phyloP scores from a whole-genome alignment of 306 rosid genomes.

The Alnus rubra region DNA sequence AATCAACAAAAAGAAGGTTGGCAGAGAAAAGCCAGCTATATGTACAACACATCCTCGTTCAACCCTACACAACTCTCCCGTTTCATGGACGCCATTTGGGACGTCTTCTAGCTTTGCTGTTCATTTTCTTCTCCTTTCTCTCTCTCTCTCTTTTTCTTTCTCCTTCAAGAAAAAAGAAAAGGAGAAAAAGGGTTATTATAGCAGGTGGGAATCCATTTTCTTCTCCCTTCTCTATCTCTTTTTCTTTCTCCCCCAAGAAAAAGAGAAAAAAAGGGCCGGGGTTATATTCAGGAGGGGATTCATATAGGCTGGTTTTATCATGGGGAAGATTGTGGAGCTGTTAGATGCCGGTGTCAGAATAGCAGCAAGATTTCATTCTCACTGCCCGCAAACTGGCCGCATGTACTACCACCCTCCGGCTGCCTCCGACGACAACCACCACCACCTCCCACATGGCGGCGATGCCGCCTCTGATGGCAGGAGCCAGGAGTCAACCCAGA shows the following conservation, averaged over 20 bases:
- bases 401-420: slow-evolving; percentile 58
- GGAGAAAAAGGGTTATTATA: neutral
- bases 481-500: slow-evolving; percentile 19
- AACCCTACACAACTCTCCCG: too few relatives aligned
- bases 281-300: too few relatives aligned
- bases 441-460: neutral
- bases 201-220: neutral
- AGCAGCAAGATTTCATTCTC: slow-evolving; percentile 56
- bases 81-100: slow-evolving; percentile 3
- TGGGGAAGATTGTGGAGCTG: slow-evolving; percentile 50
- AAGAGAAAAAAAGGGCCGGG: neutral
- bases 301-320: neutral
- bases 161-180: neutral
- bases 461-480: slow-evolving; percentile 3
- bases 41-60: neutral
- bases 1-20: too few relatives aligned
- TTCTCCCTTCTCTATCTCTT: neutral
- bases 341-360: slow-evolving; percentile 56
- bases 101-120: neutral
- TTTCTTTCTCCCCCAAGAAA: neutral
- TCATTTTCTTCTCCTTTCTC: neutral
- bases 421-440: slow-evolving; percentile 23
- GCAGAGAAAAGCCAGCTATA: neutral
- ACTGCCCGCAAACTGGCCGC: slow-evolving; percentile 58
- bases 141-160: neutral